Evolutionary conservation across 257 asterid species (phyloP), one percentile per base, ranked within the genome.

Genomic region (Nicotiana tabacum): DNA sequence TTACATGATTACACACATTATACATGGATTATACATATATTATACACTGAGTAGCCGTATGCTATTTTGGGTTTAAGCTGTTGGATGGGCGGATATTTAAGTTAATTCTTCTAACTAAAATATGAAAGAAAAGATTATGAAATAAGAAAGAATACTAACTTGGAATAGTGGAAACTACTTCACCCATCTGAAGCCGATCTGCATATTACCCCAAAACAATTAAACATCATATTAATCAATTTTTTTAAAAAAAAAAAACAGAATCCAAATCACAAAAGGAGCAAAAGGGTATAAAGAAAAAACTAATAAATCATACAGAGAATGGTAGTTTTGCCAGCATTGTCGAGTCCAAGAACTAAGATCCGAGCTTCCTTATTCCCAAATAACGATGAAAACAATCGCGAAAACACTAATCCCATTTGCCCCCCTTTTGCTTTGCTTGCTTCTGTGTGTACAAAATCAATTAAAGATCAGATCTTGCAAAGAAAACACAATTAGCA

Each of bases 151-250:
- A 84, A 64, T 56, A 89, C 93, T 81, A 86, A 95, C 98, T 94
- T 80, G 98, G 98, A 66, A 94, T 94, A 56, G 98, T 94, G 85
- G 98, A 93, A 86, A 94, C 98, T n/a, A 94, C 98, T 89, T 93
- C 97, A 21, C 98, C 98, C 97, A 94, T 93, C 91, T 92, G 97
- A 82, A 94, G 97, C 85, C 98, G 98, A 94, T 94, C 98, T 93
- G 95, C 84, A 82, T 48, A 80, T 66, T 9, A 43, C 10, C 48
- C 9, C 27, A 43, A 68, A 51, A 33, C 5, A 33, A 64, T 66
- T 27, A 82, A 3, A n/a, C 79, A 72, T 72, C 24, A 24, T 46
- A 46, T 11, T 43, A 43, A 76, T 43, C 68, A 61, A 83, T 66
- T 66, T 1, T 13, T 43, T 66, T 2, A 37, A 13, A 1, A 16